Conservation (phyloP, 2,329 filamentous ascomycete species). For the Lanzia echinophila region DNA sequence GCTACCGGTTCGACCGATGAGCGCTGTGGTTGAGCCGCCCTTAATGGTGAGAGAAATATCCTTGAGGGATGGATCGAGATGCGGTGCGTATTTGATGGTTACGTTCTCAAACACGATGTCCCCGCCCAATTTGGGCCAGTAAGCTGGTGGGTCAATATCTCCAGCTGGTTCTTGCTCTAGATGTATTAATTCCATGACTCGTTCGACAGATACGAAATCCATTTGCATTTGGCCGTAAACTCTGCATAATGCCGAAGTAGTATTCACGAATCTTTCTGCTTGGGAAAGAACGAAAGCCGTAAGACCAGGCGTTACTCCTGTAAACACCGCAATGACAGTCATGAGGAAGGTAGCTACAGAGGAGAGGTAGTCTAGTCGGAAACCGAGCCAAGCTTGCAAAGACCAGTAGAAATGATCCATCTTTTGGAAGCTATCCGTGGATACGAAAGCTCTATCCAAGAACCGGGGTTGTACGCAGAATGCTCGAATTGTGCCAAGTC, state of each 20-base stretch:
- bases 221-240: constrained; percentile 82
- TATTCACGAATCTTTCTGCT: constrained; percentile 59
- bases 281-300: constrained; percentile 78
- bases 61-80: constrained; percentile 65
- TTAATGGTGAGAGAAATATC: constrained; percentile 68
- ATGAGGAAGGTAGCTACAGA: constrained; percentile 67
- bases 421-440: constrained; percentile 83
- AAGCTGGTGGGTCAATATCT: constrained; percentile 59
- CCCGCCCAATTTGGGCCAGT: constrained; percentile 68
- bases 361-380: constrained; percentile 68
- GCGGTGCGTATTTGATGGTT: constrained; percentile 71
- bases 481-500: constrained; percentile 78
- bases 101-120: constrained; percentile 71
- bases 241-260: constrained; percentile 68
- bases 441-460: constrained; percentile 69
- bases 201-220: constrained; percentile 85
- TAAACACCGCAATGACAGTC: constrained; percentile 67
- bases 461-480: constrained; percentile 75
- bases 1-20: constrained; percentile 75
- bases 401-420: constrained; percentile 97
- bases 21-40: constrained; percentile 68
- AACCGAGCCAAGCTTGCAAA: constrained; percentile 77
- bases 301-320: constrained; percentile 67
- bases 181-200: constrained; percentile 73
- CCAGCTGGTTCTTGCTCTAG: constrained; percentile 70